Evolutionary conservation across 208 protist genomes (phyloP).

Genomic region (Leishmania arabica): DNA sequence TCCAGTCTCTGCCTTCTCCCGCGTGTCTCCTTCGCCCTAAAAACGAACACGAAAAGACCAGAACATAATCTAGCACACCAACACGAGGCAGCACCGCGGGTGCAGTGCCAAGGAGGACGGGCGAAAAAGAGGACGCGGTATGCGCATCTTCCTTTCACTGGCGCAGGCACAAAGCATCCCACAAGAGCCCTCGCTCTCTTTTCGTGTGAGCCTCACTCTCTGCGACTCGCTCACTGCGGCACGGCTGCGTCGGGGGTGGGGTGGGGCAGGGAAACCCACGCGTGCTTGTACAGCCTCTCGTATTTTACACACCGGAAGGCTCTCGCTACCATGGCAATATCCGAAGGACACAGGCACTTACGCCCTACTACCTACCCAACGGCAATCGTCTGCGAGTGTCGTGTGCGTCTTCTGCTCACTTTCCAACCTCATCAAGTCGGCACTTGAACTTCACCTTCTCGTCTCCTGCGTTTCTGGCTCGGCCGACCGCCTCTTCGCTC

Average conservation of each 20-base stretch:
- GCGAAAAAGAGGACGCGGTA: not conserved
- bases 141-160: not conserved
- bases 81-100: not conserved
- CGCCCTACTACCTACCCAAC: too few relatives aligned
- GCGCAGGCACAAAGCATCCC: not conserved
- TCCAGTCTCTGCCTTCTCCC: too few relatives aligned
- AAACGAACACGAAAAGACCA: not conserved
- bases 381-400: not conserved
- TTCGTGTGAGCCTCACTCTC: not conserved
- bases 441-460: not conserved
- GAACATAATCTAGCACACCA: not conserved
- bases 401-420: not conserved
- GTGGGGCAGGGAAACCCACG: not conserved
- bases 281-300: not conserved
- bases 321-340: not conserved
- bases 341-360: not conserved
- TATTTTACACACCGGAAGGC: not conserved
- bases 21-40: not conserved
- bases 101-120: not conserved
- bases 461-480: not conserved
- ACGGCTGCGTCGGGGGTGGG: not conserved
- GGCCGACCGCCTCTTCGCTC: not conserved
- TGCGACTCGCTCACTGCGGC: not conserved
- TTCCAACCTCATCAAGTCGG: too few relatives aligned
- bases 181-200: not conserved